A percentile compares a stretch with the other conserved stretches of the same genome.
These are phyloP conservation scores for Mycena pura DNA, from an alignment of 768 basidiomycete genomes.

Conservation along the genomic window DNA sequence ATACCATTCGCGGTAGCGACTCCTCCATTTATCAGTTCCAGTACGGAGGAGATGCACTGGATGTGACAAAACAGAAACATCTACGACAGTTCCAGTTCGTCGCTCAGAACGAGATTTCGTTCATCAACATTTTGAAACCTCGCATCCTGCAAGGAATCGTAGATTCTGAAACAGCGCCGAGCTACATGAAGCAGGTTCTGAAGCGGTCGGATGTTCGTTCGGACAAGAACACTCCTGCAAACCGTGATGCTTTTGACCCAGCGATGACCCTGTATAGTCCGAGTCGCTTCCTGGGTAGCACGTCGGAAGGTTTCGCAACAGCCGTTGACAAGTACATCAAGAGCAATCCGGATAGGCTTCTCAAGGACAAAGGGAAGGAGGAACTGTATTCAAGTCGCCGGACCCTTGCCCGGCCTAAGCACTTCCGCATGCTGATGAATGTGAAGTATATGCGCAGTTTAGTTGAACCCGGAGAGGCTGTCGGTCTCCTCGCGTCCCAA, in stretches of 20 bases:
- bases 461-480: constrained; percentile 98
- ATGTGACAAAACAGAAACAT: constrained; percentile 97
- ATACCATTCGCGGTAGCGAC: constrained; percentile 96
- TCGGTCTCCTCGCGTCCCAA: constrained; percentile 95
- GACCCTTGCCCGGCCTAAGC: constrained; percentile 51
- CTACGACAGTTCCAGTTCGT: constrained; percentile 93
- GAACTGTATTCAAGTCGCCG: constrained; percentile 50
- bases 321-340: constrained; percentile 82
- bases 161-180: constrained; percentile 69
- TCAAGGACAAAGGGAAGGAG: constrained; percentile 46
- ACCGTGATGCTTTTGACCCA: constrained; percentile 72
- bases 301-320: constrained; percentile 89
- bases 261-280: constrained; percentile 80
- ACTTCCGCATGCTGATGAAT: constrained; percentile 87
- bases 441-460: constrained; percentile 92
- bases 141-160: constrained; percentile 57
- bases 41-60: constrained; percentile 95
- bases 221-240: constrained; percentile 49
- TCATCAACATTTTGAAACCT: constrained; percentile 76
- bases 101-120: constrained; percentile 81
- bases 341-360: constrained; percentile 64
- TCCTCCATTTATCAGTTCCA: constrained; percentile 93
- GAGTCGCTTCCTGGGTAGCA: constrained; percentile 81
- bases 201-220: constrained; percentile 67
- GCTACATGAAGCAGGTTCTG: constrained; percentile 89